A percentile compares a stretch with the other conserved stretches of the same genome.
Evolutionary conservation across 2,329 filamentous ascomycete genomes (phyloP).

Genomic region (Paramyrothecium roridum): DNA sequence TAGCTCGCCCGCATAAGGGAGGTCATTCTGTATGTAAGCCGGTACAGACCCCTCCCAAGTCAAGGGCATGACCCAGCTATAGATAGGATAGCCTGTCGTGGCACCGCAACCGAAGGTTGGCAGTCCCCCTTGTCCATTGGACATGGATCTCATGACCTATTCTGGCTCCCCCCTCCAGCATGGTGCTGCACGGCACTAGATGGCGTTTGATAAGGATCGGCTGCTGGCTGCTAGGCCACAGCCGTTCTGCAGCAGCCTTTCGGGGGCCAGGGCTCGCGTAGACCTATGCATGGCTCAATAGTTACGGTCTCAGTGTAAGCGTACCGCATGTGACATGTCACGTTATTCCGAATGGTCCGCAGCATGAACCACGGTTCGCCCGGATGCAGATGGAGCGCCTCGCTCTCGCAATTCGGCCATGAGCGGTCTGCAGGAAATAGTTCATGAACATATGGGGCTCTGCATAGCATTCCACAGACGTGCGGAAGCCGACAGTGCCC

Average conservation of each 20-base stretch:
- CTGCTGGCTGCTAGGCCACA: not conserved
- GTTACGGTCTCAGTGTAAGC: not conserved
- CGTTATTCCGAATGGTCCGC: not conserved
- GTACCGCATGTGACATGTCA: not conserved
- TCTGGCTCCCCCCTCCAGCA: not conserved
- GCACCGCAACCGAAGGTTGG: not conserved
- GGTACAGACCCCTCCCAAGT: not conserved
- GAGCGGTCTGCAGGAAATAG: too few species aligned
- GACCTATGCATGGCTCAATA: not conserved
- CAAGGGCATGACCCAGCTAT: not conserved
- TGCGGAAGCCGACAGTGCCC: too few species aligned
- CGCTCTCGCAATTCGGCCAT: too few species aligned
- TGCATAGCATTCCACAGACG: too few species aligned
- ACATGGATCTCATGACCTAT: not conserved
- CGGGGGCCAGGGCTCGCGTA: not conserved
- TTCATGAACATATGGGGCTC: too few species aligned
- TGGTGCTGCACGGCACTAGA: not conserved
- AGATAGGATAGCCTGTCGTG: not conserved
- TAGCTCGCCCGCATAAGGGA: not conserved
- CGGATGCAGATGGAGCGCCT: too few species aligned
- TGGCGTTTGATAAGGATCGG: not conserved
- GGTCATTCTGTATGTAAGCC: not conserved
- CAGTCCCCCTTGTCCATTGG: not conserved
- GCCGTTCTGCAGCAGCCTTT: not conserved
- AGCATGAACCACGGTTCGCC: not conserved